Evolutionary conservation across 2,329 filamentous ascomycete species (phyloP), one percentile per base, ranked within the genome.

Genomic region (Nemania diffusa): DNA sequence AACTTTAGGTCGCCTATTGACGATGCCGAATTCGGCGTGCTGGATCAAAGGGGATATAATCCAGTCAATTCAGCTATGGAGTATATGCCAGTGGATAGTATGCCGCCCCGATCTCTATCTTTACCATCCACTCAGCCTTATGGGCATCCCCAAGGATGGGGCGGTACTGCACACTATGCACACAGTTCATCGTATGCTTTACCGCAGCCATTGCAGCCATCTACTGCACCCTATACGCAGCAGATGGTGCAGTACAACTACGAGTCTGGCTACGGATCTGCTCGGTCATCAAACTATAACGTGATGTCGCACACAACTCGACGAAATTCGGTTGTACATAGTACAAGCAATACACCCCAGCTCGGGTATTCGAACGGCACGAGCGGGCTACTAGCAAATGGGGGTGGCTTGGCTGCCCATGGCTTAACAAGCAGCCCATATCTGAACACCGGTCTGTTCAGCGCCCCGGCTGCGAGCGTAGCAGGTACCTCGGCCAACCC

Each of bases 1-100:
- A 91, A 88, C 77, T 92, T 92, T 79, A 86, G 90, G 8, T 83
- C 87, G 0, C 88, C 88, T 0, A 83, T 91, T 34, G 88, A 91
- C 59, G 89, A 91, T 15, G 26, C 15, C 1, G 64, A 67, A 8
- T 62, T 73, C 24, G 70, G 71, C 5, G 15, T 73, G 22, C 5
- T 17, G 34, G 62, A 66, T 15, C 20, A 56, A 26, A 3, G 9
- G 22, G 1, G n/a, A 59, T 66, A n/a, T n/a, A n/a, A n/a, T n/a
- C n/a, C n/a, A n/a, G n/a, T n/a, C n/a, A n/a, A n/a, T n/a, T 17
- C 42, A 34, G 9, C 37, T 44, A 15, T 17, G n/a, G n/a, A 44
- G 6, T 50, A 57, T 51, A 62, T 62, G 22, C 22, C 22, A 22
- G 48, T 73, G 17, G 60, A 64, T 20, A 58, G 63, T 17, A 24